Evolutionary conservation across 495 filamentous ascomycete genomes (phyloP), one percentile per base, ranked within the genome.

Genomic region (Penicillium antarcticum): DNA sequence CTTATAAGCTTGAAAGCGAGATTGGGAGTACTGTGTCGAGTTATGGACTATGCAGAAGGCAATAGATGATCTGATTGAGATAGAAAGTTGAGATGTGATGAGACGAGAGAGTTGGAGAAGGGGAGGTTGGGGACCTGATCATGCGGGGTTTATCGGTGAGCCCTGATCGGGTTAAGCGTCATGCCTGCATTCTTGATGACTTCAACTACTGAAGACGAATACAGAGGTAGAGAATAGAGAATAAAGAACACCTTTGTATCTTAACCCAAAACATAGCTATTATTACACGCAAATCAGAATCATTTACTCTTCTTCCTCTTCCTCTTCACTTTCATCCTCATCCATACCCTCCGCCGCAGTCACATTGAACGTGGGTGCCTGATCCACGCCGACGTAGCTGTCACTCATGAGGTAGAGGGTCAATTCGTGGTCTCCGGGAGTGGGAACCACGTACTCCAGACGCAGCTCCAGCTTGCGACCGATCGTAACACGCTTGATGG

Each of bases 401-500:
- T 99, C 94, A 67, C 94, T 89, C 90, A 99, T 95, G 67, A 97
- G 75, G 70, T 88, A 96, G 48, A 97, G 76, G 61, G 89, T 96
- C 63, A 99, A 71, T 47, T 95, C 84, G 70, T 96, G 88, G 57
- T 89, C 79, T 26, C 94, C 94, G 45, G 87, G 80, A 32, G 84
- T 85, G 21, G 89, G 91, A 50, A 97, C 86, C 6, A 89, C 87
- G 73, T 88, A 96, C 70, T 97, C 92, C 45, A 99, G 73, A 63
- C 81, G 85, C 42, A 88, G 75, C 56, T 91, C 87, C 56, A 96
- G 64, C 61, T 83, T 83, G 52, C 79, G 80, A 35, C 83, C 88
- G 52, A 99, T 86, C 0, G 91, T 96, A 43, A 99, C 84, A 49
- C 92, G 81, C 79, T 97, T 97, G 74, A 99, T 95, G 4, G 89